Base-by-base conservation (phyloP, 805 yeast genomes). In the Saccharomycopsis amapae region DNA sequence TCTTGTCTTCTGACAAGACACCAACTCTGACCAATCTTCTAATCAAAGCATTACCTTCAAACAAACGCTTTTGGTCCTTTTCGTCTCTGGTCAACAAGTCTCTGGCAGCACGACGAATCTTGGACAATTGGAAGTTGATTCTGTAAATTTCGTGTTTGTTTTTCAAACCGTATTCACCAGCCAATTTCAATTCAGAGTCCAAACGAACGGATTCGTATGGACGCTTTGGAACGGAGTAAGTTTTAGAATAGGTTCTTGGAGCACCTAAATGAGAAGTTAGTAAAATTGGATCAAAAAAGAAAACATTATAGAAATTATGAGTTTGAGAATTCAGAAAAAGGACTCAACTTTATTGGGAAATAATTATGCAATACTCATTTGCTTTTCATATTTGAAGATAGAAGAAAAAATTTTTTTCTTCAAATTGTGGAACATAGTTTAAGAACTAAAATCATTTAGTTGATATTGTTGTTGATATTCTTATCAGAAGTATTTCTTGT, bases 21-120 rank as follows among this genome's bases (percentile, higher is more conserved):
- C 98, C 98, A 61, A 88, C 79, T 79, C 98, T 51, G 58, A 93
- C 97, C 69, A 93, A 83, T 82, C 97, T 88, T 83, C 98, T 89
- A 76, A 93, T 93, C 72, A 93, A 87, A 69, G 98, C 98, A 72
- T 93, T 93, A 85, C 98, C 98, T 78, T 93, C 98, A 81, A 93
- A 93, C 68, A 93, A 84, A 80, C 98, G 88, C 87, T 89, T 93
- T 83, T 96, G 97, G 76, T 93, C 98, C 83, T 93, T 93, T 81
- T 93, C 98, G 68, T 93, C 98, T 80, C 96, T 88, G 80, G 98
- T 93, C 75, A 93, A 83, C 67, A 93, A 79, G 69, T 93, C 97
- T 85, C 98, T 95, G 69, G 98, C 98, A 73, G 98, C 98, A 80
- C 98, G 88, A 80, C 98, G 89, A 71, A 93, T 90, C 83, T 93